A percentile compares a stretch with the other conserved stretches of the same genome.
Conservation (phyloP, 108 stramenopile species). For the Ochromonas danica region DNA sequence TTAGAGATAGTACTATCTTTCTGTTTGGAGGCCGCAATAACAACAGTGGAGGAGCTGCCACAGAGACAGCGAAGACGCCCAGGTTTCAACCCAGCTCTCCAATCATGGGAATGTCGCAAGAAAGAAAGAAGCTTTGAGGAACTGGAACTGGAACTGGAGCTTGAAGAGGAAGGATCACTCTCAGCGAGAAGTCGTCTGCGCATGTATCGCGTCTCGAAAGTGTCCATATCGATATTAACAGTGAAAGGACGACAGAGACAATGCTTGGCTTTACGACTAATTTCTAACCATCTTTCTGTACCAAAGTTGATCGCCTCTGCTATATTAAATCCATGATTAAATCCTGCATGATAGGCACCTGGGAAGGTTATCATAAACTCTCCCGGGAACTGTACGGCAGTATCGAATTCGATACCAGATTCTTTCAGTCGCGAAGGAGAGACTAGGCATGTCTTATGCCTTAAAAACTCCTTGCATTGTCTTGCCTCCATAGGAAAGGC, state of each 20-base stretch:
- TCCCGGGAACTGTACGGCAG: slow-evolving; percentile 84
- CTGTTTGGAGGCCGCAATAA: too few species aligned
- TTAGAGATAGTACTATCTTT: too few species aligned
- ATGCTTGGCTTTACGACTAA: slow-evolving; percentile 68
- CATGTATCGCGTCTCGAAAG: slow-evolving; percentile 54
- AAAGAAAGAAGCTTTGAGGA: too few species aligned
- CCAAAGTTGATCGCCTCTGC: slow-evolving; percentile 95
- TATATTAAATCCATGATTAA: slow-evolving; percentile 95
- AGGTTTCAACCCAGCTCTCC: too few species aligned
- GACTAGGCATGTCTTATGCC: slow-evolving; percentile 89
- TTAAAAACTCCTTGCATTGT: slow-evolving; percentile 80
- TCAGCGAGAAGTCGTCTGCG: too few species aligned
- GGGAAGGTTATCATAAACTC: slow-evolving; percentile 96
- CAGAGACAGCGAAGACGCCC: too few species aligned
- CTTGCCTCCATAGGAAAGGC: slow-evolving; percentile 66
- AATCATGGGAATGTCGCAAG: too few species aligned
- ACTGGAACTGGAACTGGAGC: too few species aligned
- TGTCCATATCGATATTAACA: slow-evolving; percentile 81
- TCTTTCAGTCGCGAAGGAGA: slow-evolving; percentile 78
- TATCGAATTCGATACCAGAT: slow-evolving; percentile 82
- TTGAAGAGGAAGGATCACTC: too few species aligned
- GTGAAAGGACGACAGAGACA: slow-evolving; percentile 88
- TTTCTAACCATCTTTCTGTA: slow-evolving; percentile 84
- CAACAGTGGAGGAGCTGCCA: too few species aligned
- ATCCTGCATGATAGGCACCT: slow-evolving; percentile 90